Base-by-base conservation (phyloP, 2,329 filamentous ascomycete genomes). In the Beauveria rudraprayagi region DNA sequence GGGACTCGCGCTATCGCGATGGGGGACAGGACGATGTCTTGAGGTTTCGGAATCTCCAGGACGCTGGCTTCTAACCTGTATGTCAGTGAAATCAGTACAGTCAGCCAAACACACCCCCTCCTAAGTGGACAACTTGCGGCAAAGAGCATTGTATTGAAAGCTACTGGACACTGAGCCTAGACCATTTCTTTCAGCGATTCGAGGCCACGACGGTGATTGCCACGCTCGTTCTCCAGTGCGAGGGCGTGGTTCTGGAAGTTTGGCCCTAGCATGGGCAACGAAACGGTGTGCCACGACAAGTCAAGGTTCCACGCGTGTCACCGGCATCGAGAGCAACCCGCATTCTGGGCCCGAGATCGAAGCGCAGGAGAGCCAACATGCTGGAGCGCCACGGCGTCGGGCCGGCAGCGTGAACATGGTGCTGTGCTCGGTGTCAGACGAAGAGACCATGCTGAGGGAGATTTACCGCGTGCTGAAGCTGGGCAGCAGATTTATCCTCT, bases 401-500 rank as follows among this genome's bases (percentile, higher is more conserved):
- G 2, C 66, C 71, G 17, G 70, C 66, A 72, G 67, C 55, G 56
- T 80, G 50, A 77, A 80, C 65, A 70, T 70, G 17, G 70, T 77
- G 10, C 54, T 80, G 61, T 79, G 77, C 66, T 72, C 75, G 4
- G 72, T 78, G 3, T 61, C 64, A 7, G 64, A 73, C 57, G 61
- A 65, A 14, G 65, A 65, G 56, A 64, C 34, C 5, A 68, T 70
- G 54, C 67, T 69, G 59, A 70, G 59, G 64, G 66, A 70, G 61
- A 62, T 78, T n/a, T 76, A 74, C 63, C 71, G 71, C 56, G 64
- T 79, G 30, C 64, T 80, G 47, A 79, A 75, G 63, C 77, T 77
- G 0, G 77, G 77, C 1, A 77, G 77, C 14, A 73, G 70, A 50
- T 75, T 79, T 61, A 68, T 80, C 28, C 78, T 79, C 60, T 79